These are phyloP conservation scores for Cytospora schulzeri DNA, from an alignment of 2,329 filamentous ascomycete species.

Conservation along the genomic window DNA sequence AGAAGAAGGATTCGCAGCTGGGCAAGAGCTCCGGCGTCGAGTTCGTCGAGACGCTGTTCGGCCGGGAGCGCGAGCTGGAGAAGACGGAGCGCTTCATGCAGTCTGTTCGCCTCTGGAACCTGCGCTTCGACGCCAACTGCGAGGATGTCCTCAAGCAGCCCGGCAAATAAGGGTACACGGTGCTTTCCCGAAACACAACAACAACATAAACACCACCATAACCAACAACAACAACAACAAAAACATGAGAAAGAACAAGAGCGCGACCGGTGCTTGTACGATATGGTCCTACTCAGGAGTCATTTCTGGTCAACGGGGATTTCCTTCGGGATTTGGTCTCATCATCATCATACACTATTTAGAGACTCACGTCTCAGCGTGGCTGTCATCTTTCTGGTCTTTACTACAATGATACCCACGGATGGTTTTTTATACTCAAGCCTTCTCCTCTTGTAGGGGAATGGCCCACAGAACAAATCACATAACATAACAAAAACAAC, in stretches of 20 bases:
- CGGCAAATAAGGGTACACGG: constrained; percentile 52
- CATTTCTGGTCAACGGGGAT: constrained; percentile 12
- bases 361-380: constrained; percentile 26
- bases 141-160: constrained; percentile 77
- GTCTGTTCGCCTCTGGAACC: constrained; percentile 82
- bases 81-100: constrained; percentile 93
- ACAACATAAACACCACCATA: constrained; percentile 1
- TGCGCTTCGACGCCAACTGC: constrained; percentile 95
- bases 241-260: constrained; percentile 15
- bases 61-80: constrained; percentile 84
- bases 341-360: constrained; percentile 23
- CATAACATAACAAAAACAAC: constrained; percentile 1
- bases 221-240: background rate
- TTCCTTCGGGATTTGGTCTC: constrained; percentile 23
- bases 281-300: constrained; percentile 17
- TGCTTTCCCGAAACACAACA: background rate
- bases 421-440: constrained; percentile 18
- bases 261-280: constrained; percentile 21
- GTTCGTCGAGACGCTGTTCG: constrained; percentile 95
- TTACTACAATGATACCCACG: constrained; percentile 29
- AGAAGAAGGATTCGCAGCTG: constrained; percentile 75
- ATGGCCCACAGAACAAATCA: background rate
- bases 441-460: background rate
- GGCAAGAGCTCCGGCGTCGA: constrained; percentile 91
- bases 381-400: constrained; percentile 27